Evolutionary conservation across 306 rosid genomes (phyloP), one percentile per base, ranked within the genome.

Genomic region (Corylus heterophylla): DNA sequence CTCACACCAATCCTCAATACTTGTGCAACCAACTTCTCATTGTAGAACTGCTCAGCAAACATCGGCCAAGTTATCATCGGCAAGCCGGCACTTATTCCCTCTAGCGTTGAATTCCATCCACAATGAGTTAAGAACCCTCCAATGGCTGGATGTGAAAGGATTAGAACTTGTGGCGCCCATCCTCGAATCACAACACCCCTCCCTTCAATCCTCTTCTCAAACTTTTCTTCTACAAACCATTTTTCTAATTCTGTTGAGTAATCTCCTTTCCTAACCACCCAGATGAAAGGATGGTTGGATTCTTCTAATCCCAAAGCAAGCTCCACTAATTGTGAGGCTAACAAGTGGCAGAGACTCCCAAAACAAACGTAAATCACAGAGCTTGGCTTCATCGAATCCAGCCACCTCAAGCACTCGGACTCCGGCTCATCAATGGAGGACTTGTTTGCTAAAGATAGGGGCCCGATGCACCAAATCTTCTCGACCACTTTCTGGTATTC

Each of bases 111-210:
- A 74, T 91, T 91, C 96, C 96, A 89, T 37, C 96, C 96, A 13
- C 85, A 89, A 22, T 89, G 96, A 11, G 96, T 89, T 12, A 91
- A 54, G 81, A 91, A 91, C 16, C 93, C 91, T 54, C 93, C 96
- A 51, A 86, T 63, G 4, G 90, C 83, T 49, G 37, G 45, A 75
- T 88, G 93, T 27, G 92, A 81, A 4, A 91, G 55, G 69, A 91
- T 86, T 67, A 85, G 51, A 8, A 89, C 81, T 63, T 89, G 93
- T 47, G 92, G 93, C 8, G 93, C 90, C 93, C 96, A 91, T 11
- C 92, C 96, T 31, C 75, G 14, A 47, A 91, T 83, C 70, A 91
- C 9, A 17, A 88, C 71, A 3, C 89, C 74, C 54, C 69, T 52
- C 20, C 56, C 83, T 50, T 85, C 83, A 39, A 63, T 81, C 63